Evolutionary conservation across 148 eudicot genomes (phyloP), one percentile per base, ranked within the genome.

Genomic region (Polygonum maritimum): DNA sequence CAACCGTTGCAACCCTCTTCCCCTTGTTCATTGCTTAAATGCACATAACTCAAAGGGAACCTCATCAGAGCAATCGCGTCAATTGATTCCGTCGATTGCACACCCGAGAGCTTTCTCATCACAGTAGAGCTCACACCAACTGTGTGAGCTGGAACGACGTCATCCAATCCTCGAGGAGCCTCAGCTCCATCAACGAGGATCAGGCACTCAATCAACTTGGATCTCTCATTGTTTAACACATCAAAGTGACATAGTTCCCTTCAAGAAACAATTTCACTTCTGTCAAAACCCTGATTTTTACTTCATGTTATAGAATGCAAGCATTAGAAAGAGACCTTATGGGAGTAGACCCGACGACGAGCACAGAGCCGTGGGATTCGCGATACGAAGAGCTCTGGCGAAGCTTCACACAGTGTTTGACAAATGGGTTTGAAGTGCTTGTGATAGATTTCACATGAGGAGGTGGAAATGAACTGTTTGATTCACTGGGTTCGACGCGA

Each of bases 301-400:
- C 19, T 70, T 70, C 14, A 70, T 39, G 48, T 47, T 44, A 70
- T 26, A 16, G 21, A 26, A 41, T 54, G 41, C 11, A 55, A 39
- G 48, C 3, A 40, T 45, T 45, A 1, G 39, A 4, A 63, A 8
- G 4, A 51, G 5, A 92, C 98, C 97, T 89, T 65, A 92, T 85
- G 52, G 92, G 92, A 40, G 90, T 92, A 65, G 87, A 33, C 73
- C 97, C 96, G 41, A 94, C 82, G 15, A 94, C 82, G 38, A 94
- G 86, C 70, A 81, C 83, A 6, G 88, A 87, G 73, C 86, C 89
- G 78, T 92, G 94, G 45, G 86, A 78, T 72, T 89, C 86, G 49
- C 98, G 94, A 81, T 92, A 95, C 60, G 98, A 88, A 33, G 96
- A 90, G 85, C 88, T 90, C 57, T 87, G 91, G 1, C 98, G 90